phyloP scores from a whole-genome alignment of 306 rosid genomes.

The Fragaria nilgerrensis region DNA sequence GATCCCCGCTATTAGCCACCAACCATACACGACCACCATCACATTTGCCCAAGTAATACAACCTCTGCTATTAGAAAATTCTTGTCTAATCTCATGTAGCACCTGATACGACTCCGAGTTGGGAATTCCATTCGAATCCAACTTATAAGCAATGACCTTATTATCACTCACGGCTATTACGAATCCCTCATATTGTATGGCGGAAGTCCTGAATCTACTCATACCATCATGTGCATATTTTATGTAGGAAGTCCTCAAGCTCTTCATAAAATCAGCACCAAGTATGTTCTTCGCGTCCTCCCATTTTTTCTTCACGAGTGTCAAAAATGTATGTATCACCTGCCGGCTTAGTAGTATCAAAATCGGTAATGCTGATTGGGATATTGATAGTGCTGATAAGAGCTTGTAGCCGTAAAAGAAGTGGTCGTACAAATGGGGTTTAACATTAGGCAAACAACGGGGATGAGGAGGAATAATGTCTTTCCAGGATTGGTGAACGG shows the following conservation, averaged over 20 bases:
- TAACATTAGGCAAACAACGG: background rate
- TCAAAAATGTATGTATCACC: background rate
- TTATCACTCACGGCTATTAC: background rate
- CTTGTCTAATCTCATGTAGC: background rate
- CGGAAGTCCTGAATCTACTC: background rate
- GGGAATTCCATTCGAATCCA: background rate
- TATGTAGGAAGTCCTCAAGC: background rate
- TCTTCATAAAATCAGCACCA: too few relatives aligned
- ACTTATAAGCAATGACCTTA: background rate
- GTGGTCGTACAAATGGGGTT: background rate
- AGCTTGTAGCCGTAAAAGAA: background rate
- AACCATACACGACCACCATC: background rate
- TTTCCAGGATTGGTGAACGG: background rate
- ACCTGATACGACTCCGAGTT: background rate
- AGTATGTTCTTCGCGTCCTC: background rate
- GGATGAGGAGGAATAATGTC: background rate
- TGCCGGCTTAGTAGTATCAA: background rate
- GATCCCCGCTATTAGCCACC: background rate
- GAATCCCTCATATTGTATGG: background rate
- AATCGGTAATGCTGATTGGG: background rate
- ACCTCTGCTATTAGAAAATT: rapidly evolving
- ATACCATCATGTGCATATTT: background rate
- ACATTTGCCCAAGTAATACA: background rate
- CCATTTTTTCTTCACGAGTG: background rate
- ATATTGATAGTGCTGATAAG: background rate